Evolutionary conservation across 2,329 filamentous ascomycete species (phyloP).

Genomic region (Truncatella angustata): DNA sequence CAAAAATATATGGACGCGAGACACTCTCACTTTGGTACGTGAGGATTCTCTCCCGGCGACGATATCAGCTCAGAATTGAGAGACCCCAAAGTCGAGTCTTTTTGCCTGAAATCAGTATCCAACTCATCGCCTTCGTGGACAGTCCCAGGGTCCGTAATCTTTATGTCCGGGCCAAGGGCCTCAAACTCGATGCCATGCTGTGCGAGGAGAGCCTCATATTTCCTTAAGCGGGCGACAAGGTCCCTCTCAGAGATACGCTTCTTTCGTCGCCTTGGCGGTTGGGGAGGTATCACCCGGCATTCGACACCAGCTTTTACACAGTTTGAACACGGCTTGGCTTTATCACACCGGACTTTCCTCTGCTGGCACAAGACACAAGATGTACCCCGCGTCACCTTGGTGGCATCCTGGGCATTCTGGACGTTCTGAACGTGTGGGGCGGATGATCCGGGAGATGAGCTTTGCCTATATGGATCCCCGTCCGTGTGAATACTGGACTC

Average conservation of each 20-base stretch:
- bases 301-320: slow-evolving; percentile 62
- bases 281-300: slow-evolving; percentile 57
- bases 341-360: slow-evolving; percentile 73
- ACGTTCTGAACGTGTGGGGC: slow-evolving; percentile 18
- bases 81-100: slow-evolving; percentile 48
- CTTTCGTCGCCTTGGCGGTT: slow-evolving; percentile 57
- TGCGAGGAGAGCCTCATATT: slow-evolving; percentile 65
- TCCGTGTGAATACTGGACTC: slow-evolving; percentile 11
- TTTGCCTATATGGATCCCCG: slow-evolving; percentile 14
- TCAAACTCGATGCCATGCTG: slow-evolving; percentile 70
- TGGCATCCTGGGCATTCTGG: slow-evolving; percentile 36
- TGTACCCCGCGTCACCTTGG: slow-evolving; percentile 57
- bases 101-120: slow-evolving; percentile 50
- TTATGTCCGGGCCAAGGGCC: slow-evolving; percentile 55
- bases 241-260: slow-evolving; percentile 69
- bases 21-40: slow-evolving; percentile 25
- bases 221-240: slow-evolving; percentile 65
- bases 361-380: slow-evolving; percentile 74
- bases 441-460: slow-evolving; percentile 8
- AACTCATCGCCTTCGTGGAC: slow-evolving; percentile 55
- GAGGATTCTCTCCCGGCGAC: slow-evolving; percentile 24
- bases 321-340: slow-evolving; percentile 68
- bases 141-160: slow-evolving; percentile 34
- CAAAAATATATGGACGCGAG: background rate
- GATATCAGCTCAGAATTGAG: slow-evolving; percentile 33